Evolutionary conservation across 2,329 filamentous ascomycete genomes (phyloP).

Genomic region (Pseudogymnoascus pannorum): DNA sequence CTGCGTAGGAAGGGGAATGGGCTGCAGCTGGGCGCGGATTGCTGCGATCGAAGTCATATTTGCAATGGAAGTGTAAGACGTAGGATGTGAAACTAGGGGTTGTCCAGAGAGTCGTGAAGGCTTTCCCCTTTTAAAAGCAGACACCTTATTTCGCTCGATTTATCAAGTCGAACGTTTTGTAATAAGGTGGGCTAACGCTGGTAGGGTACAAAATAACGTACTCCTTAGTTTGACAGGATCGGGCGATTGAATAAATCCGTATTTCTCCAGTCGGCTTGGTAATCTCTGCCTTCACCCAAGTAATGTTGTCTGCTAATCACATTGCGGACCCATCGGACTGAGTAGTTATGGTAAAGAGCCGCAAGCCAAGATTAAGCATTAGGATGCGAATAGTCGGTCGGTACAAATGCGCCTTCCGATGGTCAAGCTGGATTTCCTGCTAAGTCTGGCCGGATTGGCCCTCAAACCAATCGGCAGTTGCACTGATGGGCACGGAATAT

Average conservation of each 20-base stretch:
- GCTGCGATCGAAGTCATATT: neutral
- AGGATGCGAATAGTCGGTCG: neutral
- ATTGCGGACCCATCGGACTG: neutral
- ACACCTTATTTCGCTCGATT: neutral
- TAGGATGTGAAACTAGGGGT: neutral
- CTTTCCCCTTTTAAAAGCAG: neutral
- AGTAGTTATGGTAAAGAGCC: neutral
- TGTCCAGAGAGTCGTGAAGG: neutral
- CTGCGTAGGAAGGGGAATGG: conserved; percentile 14
- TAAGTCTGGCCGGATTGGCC: neutral
- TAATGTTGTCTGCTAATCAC: neutral
- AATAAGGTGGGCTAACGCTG: neutral
- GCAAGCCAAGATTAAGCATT: neutral
- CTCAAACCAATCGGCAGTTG: neutral
- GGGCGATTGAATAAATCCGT: neutral
- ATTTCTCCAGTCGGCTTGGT: neutral
- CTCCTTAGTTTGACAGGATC: neutral
- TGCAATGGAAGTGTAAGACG: neutral
- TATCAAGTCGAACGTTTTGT: neutral
- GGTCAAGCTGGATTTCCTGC: neutral
- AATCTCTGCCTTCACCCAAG: neutral
- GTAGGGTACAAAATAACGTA: neutral
- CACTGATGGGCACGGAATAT: no score
- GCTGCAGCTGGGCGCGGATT: neutral
- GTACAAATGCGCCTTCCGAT: neutral